These are phyloP conservation scores for Gastrolobium bilobum DNA, from an alignment of 306 rosid species.

Conservation along the genomic window DNA sequence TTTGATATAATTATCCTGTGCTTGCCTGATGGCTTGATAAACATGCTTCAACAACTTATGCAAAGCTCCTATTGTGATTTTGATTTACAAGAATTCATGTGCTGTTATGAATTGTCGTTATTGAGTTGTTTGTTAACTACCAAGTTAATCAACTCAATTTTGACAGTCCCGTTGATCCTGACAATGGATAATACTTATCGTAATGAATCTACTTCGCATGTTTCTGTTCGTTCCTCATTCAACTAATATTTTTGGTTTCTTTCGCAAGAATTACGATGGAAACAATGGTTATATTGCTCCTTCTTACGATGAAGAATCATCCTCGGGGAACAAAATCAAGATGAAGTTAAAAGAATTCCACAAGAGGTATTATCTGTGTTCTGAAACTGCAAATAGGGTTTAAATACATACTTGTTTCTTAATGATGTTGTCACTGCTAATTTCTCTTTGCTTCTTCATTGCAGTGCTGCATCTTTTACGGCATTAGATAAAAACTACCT, in stretches of 20 bases:
- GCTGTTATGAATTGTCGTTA: conserved; percentile 27
- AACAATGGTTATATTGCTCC: conserved; percentile 84
- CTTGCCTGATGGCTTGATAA: conserved; percentile 4
- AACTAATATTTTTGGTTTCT: conserved; percentile 38
- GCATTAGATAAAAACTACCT: conserved; percentile 92
- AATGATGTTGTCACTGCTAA: conserved; percentile 16
- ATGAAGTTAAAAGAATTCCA: conserved; percentile 96
- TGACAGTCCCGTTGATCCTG: conserved; percentile 25
- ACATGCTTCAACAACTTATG: conserved; percentile 15
- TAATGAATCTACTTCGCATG: conserved; percentile 8
- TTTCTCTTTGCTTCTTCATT: conserved; percentile 45
- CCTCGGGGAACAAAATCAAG: conserved; percentile 90
- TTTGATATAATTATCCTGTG: conserved; percentile 5
- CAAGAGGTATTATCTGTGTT: conserved; percentile 64
- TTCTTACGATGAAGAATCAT: conserved; percentile 71
- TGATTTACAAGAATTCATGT: conserved; percentile 41
- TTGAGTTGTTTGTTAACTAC: conserved; percentile 34
- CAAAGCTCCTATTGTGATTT: conserved; percentile 21
- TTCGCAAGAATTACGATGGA: conserved; percentile 63
- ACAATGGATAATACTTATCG: conserved; percentile 6
- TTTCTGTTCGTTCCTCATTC: conserved; percentile 27
- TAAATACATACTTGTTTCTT: neutral
- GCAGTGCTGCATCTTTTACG: conserved; percentile 89
- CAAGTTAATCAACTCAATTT: conserved; percentile 26
- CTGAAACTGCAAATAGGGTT: conserved; percentile 36